Evolutionary conservation across 805 yeast species (phyloP).

Genomic region (Priceomyces carsonii): DNA sequence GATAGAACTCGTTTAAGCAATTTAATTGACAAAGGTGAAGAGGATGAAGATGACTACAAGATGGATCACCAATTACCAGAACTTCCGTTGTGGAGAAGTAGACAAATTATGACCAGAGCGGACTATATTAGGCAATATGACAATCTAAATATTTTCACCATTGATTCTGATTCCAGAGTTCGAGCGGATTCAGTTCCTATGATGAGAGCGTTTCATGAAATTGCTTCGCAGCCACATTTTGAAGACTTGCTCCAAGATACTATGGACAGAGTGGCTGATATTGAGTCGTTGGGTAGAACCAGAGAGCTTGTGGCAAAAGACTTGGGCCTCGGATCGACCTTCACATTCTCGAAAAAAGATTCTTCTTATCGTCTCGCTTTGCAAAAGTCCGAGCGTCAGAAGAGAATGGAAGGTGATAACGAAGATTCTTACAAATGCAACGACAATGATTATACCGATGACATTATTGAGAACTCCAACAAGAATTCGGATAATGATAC

Average conservation of each 20-base stretch:
- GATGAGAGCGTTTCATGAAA: constrained; percentile 88
- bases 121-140: constrained; percentile 78
- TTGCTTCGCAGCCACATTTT: constrained; percentile 69
- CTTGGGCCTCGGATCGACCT: constrained; percentile 52
- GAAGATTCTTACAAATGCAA: constrained; percentile 10
- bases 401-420: constrained; percentile 22
- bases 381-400: constrained; percentile 16
- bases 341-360: constrained; percentile 25
- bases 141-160: constrained; percentile 74
- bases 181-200: constrained; percentile 83
- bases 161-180: constrained; percentile 71
- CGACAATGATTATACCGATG: constrained; percentile 31
- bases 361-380: constrained; percentile 12
- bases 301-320: constrained; percentile 76
- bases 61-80: constrained; percentile 63
- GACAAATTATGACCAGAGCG: constrained; percentile 83
- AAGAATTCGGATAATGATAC: constrained; percentile 36
- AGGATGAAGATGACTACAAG: constrained; percentile 14
- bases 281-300: constrained; percentile 77
- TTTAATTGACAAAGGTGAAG: constrained; percentile 38
- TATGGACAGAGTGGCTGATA: constrained; percentile 65
- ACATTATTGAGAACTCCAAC: constrained; percentile 63
- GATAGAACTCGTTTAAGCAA: constrained; percentile 43
- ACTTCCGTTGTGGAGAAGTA: constrained; percentile 78
- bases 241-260: constrained; percentile 66